Evolutionary conservation across 116 monocot genomes (phyloP), one percentile per base, ranked within the genome.

Genomic region (Iris pallida): DNA sequence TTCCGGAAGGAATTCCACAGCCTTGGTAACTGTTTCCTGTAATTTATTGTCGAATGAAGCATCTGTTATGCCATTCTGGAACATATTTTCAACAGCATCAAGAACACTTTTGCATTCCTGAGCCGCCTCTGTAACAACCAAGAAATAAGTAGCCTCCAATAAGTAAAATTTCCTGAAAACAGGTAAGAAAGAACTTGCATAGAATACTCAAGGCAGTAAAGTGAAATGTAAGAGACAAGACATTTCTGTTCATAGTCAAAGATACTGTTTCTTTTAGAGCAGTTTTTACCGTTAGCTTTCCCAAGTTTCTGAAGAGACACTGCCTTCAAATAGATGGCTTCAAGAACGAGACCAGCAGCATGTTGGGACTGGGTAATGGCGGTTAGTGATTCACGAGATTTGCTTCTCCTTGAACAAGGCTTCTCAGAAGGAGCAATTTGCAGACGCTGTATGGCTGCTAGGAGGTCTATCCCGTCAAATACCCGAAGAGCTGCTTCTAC

Each of bases 401-500:
- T 78, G 47, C 41, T 66, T 49, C 79, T 76, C 59, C 76, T 78
- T 51, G 74, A 66, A 3, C 70, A 67, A 58, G 71, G 68, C 48
- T 78, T 80, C 69, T 78, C 81, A 61, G n/a, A n/a, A n/a, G 75
- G 55, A 49, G 81, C 73, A 41, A 69, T 63, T 54, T 84, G 88
- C 51, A 88, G 47, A 40, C 88, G 81, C 42, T 88, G 84, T 49
- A 88, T 75, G 12, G 88, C 81, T 14, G 88, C 79, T 67, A 78
- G 78, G 42, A 88, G 78, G 55, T 88, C 88, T 16, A 88, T 82
- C 46, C 88, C 88, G 52, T 85, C 76, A 75, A 88, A 85, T 60
- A 88, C 85, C 11, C 81, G 70, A 68, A 88, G 82, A 15, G 88
- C 79, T 46, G 85, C 84, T 79, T 88, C 88, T 41, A 88, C 72